Evolutionary conservation across 306 rosid genomes (phyloP).

Genomic region (Heteromeles arbutifolia): DNA sequence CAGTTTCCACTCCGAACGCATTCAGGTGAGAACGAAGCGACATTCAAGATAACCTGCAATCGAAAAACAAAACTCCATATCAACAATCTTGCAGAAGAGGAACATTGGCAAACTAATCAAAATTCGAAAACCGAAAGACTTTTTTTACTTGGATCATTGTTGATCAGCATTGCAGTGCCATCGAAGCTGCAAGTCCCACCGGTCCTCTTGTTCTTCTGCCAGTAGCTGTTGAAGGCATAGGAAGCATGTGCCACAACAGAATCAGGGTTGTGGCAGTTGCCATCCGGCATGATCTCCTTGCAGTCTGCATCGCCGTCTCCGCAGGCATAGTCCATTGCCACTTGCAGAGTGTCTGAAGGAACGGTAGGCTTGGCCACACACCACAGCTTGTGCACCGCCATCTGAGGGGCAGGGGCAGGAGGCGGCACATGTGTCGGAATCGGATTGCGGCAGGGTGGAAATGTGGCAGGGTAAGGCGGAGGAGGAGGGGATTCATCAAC

Average conservation of each 20-base stretch:
- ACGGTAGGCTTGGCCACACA: slow-evolving; percentile 94
- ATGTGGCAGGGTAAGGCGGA: slow-evolving; percentile 36
- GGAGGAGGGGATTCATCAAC: slow-evolving; percentile 39
- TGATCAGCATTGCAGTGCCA: slow-evolving; percentile 81
- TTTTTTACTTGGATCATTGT: slow-evolving; percentile 78
- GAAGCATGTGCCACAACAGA: slow-evolving; percentile 81
- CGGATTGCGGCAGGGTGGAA: slow-evolving; percentile 57
- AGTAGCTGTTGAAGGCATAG: slow-evolving; percentile 81
- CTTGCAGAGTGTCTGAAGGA: slow-evolving; percentile 63
- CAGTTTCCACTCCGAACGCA: slow-evolving; percentile 4
- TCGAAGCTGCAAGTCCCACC: slow-evolving; percentile 92
- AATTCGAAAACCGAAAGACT: neutral
- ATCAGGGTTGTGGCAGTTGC: slow-evolving; percentile 63
- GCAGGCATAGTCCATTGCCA: slow-evolving; percentile 83
- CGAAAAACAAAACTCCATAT: neutral
- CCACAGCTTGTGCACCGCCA: slow-evolving; percentile 56
- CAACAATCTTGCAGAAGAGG: neutral
- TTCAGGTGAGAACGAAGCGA: slow-evolving; percentile 57
- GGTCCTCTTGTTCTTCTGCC: slow-evolving; percentile 87
- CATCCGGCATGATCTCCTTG: slow-evolving; percentile 50
- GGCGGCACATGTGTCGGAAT: slow-evolving; percentile 21
- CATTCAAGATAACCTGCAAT: slow-evolving; percentile 79
- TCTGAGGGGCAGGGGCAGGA: slow-evolving; percentile 46
- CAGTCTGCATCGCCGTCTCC: slow-evolving; percentile 88
- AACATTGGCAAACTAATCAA: neutral